These are phyloP conservation scores for Obelidium mucronatum DNA, from an alignment of 192 early-diverging fungal genomes.

Conservation along the genomic window DNA sequence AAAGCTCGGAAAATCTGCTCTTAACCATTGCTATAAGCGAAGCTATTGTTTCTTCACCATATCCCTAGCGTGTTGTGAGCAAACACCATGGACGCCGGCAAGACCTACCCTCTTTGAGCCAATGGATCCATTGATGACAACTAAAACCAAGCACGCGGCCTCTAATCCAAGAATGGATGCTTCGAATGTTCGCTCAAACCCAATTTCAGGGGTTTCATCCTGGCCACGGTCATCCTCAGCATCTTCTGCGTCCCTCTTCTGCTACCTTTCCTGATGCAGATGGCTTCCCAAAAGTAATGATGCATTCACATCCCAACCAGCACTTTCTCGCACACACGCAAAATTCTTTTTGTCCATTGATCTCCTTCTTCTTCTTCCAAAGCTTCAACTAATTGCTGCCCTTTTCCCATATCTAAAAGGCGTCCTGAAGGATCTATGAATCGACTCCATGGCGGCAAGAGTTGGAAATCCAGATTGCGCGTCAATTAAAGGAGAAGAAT, in stretches of 20 bases:
- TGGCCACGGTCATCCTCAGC: background rate
- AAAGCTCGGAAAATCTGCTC: background rate
- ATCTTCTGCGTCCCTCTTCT: background rate
- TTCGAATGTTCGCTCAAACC: background rate
- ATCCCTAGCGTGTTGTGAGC: too few relatives aligned
- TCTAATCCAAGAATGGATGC: constrained; percentile 14
- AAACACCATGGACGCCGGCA: too few relatives aligned
- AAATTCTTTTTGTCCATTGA: background rate
- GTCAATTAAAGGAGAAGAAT: background rate
- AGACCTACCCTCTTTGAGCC: too few relatives aligned
- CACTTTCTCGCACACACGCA: constrained; percentile 9
- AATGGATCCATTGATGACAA: too few relatives aligned
- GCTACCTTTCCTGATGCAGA: background rate
- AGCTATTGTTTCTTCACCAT: constrained; percentile 9
- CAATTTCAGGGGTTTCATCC: background rate
- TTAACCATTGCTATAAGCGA: background rate
- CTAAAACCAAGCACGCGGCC: background rate
- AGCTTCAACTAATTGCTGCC: background rate
- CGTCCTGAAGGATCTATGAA: background rate
- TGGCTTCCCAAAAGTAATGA: too few relatives aligned
- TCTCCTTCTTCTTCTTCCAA: constrained; percentile 16
- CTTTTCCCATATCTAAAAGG: background rate
- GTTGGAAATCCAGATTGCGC: background rate
- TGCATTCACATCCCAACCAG: constrained; percentile 7
- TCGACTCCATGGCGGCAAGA: background rate